Base-by-base conservation (phyloP, 139 green algal species). In the Chlorella sp. region DNA sequence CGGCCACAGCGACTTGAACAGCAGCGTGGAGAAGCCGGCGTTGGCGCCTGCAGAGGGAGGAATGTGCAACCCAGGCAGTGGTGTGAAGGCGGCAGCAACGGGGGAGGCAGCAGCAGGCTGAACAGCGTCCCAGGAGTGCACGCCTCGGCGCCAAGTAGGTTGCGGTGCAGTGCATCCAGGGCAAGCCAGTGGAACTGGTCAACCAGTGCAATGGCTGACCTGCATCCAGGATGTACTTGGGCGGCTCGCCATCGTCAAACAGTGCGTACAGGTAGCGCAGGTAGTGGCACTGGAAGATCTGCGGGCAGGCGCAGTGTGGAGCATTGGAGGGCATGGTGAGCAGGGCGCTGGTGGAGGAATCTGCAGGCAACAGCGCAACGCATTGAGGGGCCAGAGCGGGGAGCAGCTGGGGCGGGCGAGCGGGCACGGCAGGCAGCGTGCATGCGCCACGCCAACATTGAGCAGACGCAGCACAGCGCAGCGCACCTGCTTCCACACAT, bases 1-100 rank as follows among this genome's bases (percentile, higher is more conserved):
- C 7, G 84, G 84, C 46, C 76, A 88, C 26, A 88, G 64, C 58
- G 81, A 44, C 48, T 81, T 85, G 77, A 85, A 85, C 34, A 88
- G 41, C 44, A 79, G 26, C 3, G 76, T 67, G 6, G 83, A 87
- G 54, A 87, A 84, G 34, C 83, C 83, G 19, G n/a, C 73, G 62
- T 87, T 87, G 48, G 44, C 83, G 26, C 83, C 83, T 68, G 65
- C 75, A 34, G 13, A 44, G 14, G 75, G 9, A 16, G 38, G 28
- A 22, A 38, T n/a, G n/a, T n/a, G n/a, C n/a, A n/a, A n/a, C n/a
- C n/a, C n/a, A n/a, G n/a, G n/a, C 43, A 43, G 13, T 8, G 19
- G 43, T 68, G 51, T 26, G 40, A 43, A 22, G 43, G 16, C 44
- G 64, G 40, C 40, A n/a, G 36, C 3, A 5, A n/a, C n/a, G n/a